Base-by-base conservation (phyloP, 2,329 filamentous ascomycete species). In the Raffaelea albimanens region DNA sequence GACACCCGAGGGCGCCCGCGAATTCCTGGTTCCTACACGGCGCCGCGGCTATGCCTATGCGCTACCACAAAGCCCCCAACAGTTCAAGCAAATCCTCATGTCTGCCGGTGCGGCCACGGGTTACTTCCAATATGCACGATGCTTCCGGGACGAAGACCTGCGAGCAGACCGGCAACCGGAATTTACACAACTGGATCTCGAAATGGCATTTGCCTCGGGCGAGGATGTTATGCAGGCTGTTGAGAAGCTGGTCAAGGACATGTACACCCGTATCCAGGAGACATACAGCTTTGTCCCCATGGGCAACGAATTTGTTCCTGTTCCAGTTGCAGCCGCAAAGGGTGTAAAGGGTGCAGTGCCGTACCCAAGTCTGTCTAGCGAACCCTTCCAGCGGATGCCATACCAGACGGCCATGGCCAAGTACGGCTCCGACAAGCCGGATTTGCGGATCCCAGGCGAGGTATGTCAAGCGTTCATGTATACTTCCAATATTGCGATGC, bases 31-130 rank as follows among this genome's bases (percentile, higher is more conserved):
- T 4, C 93, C 93, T 0, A 95, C 90, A 1, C 75, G 93, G 23
- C 77, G 75, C 33, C 74, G 73, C 2, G 88, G 87, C 0, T 69
- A 82, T 51, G 89, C 87, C 3, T 98, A 97, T 63, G 93, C 93
- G 9, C 70, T 98, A 19, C 90, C 90, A 0, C 94, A 98, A 63
- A 97, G 91, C 55, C 93, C 93, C 0, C 93, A 98, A 63, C 93
- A 98, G 63, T 98, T 97, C 62, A 98, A 98, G 67, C 93, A 98
- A 67, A 87, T 96, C 2, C 75, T 98, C 39, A 97, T 98, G 89
- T 87, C 89, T 0, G 85, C 86, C 51, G 91, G 91, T 0, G 76
- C 96, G 11, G 48, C 50, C 1, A 68, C 74, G 1, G 79, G 76
- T 38, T 98, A 98, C 62, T 94, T 84, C 64, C 93, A 98, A 58